Percentiles rank a stretch among this genome's conserved stretches.
These are phyloP conservation scores for Leptographium flavum DNA, from an alignment of 2,329 filamentous ascomycete species.

Conservation along the genomic window DNA sequence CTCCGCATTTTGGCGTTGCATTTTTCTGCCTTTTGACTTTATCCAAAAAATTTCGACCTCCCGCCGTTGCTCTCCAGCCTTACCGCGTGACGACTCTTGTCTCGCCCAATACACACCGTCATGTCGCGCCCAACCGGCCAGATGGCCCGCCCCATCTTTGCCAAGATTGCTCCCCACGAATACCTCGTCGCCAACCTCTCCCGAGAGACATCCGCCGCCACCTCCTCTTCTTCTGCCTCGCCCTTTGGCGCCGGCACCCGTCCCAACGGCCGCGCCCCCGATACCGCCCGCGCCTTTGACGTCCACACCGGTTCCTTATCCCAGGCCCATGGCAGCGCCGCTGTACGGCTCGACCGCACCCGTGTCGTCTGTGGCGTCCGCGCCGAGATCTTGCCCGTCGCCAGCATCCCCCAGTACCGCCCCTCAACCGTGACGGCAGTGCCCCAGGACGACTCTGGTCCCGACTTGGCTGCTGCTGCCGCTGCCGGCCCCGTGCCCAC, in stretches of 20 bases:
- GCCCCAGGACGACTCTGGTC: too few relatives aligned
- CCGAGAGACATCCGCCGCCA: constrained; percentile 22
- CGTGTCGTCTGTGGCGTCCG: constrained; percentile 90
- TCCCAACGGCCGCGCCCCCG: constrained; percentile 65
- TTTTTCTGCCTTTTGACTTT: not conserved
- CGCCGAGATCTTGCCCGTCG: constrained; percentile 65
- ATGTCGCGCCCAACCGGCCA: constrained; percentile 10
- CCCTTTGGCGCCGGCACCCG: constrained; percentile 38
- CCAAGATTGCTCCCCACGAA: constrained; percentile 75
- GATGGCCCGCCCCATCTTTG: constrained; percentile 54
- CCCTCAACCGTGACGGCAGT: constrained; percentile 15
- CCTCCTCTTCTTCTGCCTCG: too few relatives aligned
- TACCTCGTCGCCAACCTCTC: constrained; percentile 84
- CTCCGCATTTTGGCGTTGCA: not conserved
- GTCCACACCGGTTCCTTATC: constrained; percentile 75
- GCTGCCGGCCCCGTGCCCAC: not conserved
- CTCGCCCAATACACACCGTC: not conserved
- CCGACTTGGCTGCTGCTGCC: constrained; percentile 1
- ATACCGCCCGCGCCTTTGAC: constrained; percentile 55
- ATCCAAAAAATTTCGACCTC: not conserved
- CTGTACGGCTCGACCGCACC: constrained; percentile 79
- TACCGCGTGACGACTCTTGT: not conserved
- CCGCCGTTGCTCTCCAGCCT: not conserved
- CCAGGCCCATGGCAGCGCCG: constrained; percentile 78
- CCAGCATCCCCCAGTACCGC: constrained; percentile 57